Evolutionary conservation across 805 yeast genomes (phyloP).

Genomic region (Teunomyces cretensis): DNA sequence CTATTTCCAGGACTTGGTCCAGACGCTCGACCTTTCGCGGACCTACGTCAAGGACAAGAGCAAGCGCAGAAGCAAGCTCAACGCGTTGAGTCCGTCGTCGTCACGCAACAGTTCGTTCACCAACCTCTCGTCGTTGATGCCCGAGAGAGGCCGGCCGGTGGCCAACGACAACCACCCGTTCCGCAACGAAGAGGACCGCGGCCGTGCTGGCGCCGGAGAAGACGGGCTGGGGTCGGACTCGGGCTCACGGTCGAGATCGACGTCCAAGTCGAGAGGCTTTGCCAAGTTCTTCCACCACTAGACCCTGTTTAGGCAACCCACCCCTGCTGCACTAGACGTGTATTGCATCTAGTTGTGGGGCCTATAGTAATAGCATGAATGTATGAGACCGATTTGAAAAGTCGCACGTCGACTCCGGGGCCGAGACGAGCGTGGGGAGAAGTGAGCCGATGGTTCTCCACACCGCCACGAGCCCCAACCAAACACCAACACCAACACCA

Average conservation of each 20-base stretch:
- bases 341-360: neutral
- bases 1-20: slow-evolving; percentile 38
- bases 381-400: neutral
- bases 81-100: slow-evolving; percentile 16
- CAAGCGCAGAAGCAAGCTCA: slow-evolving; percentile 13
- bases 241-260: slow-evolving; percentile 10
- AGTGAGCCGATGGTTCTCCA: too few relatives aligned
- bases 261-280: slow-evolving; percentile 10
- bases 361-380: neutral
- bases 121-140: slow-evolving; percentile 12
- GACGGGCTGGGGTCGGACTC: neutral
- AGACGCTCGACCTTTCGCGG: neutral
- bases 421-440: too few relatives aligned
- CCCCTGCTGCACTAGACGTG: neutral
- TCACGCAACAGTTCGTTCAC: slow-evolving; percentile 19
- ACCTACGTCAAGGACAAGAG: slow-evolving; percentile 14
- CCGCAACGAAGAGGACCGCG: slow-evolving; percentile 4
- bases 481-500: too few relatives aligned
- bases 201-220: neutral
- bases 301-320: neutral
- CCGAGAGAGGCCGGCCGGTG: slow-evolving; percentile 11
- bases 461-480: too few relatives aligned
- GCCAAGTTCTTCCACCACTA: slow-evolving; percentile 16
- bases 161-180: neutral
- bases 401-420: too few relatives aligned